Evolutionary conservation across 2,329 filamentous ascomycete genomes (phyloP).

Genomic region (Harringtonia lauricola): DNA sequence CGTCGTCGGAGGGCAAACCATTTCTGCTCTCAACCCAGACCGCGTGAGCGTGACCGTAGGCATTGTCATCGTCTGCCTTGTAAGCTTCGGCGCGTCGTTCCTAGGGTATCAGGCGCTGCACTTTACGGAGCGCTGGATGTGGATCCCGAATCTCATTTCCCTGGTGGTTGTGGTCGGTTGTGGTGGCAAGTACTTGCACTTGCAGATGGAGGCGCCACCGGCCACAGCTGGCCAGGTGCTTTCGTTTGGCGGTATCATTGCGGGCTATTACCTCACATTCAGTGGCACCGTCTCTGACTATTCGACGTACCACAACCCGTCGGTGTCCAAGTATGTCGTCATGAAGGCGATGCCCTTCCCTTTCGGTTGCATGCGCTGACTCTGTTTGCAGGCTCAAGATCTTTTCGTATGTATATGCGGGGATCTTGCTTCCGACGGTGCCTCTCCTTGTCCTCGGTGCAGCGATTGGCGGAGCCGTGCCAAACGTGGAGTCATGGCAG

Average conservation of each 20-base stretch:
- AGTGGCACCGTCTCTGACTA: conserved; percentile 46
- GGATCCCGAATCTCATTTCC: conserved; percentile 42
- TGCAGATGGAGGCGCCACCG: conserved; percentile 30
- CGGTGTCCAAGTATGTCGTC: conserved; percentile 25
- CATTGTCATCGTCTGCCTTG: conserved; percentile 42
- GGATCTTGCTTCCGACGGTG: conserved; percentile 37
- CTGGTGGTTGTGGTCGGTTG: conserved; percentile 41
- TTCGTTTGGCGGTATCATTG: conserved; percentile 34
- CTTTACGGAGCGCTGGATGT: conserved; percentile 42
- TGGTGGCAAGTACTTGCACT: conserved; percentile 34
- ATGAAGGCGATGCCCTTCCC: too few relatives aligned
- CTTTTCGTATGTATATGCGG: conserved; percentile 38
- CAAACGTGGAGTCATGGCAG: conserved; percentile 30
- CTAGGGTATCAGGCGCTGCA: conserved; percentile 44
- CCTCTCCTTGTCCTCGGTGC: conserved; percentile 37
- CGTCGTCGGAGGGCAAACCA: conserved; percentile 42
- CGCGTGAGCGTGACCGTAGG: conserved; percentile 40
- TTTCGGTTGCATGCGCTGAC: not conserved
- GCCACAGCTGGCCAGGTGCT: conserved; percentile 26
- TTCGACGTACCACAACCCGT: conserved; percentile 41
- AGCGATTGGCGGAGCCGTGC: conserved; percentile 37
- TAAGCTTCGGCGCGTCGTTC: conserved; percentile 42
- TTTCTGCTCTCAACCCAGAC: conserved; percentile 33
- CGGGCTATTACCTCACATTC: conserved; percentile 43
- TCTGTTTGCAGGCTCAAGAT: conserved; percentile 20